Conservation (phyloP, 1,284 basidiomycete species). For the Peniophora sp. region DNA sequence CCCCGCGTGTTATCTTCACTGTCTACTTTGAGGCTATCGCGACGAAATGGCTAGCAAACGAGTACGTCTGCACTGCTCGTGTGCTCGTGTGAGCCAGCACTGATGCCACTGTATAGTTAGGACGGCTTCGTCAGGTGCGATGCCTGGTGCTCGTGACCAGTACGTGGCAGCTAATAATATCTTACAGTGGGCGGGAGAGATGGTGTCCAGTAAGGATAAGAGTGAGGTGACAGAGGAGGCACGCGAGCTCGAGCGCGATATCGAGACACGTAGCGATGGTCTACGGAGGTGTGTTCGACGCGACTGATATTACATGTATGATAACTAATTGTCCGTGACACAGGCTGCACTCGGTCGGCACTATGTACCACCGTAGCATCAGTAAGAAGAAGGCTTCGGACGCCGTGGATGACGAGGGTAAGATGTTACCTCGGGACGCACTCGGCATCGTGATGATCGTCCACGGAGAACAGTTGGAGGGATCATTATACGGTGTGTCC, state of each 20-base stretch:
- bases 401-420: constrained; percentile 50
- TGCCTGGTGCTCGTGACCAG: too few relatives aligned
- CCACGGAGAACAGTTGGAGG: constrained; percentile 77
- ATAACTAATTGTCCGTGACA: neutral
- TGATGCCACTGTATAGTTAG: constrained; percentile 17
- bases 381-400: constrained; percentile 62
- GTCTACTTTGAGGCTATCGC: too few relatives aligned
- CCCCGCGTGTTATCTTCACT: too few relatives aligned
- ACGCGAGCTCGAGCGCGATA: constrained; percentile 26
- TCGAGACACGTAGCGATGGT: constrained; percentile 27
- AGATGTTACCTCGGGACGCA: constrained; percentile 65
- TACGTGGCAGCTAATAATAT: neutral
- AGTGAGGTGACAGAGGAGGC: constrained; percentile 29
- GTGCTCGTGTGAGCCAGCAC: too few relatives aligned
- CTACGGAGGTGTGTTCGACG: constrained; percentile 20
- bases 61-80: neutral
- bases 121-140: constrained; percentile 26
- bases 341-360: constrained; percentile 56
- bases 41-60: constrained; percentile 4
- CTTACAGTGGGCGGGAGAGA: constrained; percentile 25
- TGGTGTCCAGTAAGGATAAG: constrained; percentile 27
- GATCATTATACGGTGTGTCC: constrained; percentile 59
- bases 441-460: constrained; percentile 81
- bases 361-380: constrained; percentile 52
- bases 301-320: neutral